A percentile compares a stretch with the other conserved stretches of the same genome.
These are phyloP conservation scores for Fusarium siculi DNA, from an alignment of 2,329 filamentous ascomycete genomes.

Conservation along the genomic window DNA sequence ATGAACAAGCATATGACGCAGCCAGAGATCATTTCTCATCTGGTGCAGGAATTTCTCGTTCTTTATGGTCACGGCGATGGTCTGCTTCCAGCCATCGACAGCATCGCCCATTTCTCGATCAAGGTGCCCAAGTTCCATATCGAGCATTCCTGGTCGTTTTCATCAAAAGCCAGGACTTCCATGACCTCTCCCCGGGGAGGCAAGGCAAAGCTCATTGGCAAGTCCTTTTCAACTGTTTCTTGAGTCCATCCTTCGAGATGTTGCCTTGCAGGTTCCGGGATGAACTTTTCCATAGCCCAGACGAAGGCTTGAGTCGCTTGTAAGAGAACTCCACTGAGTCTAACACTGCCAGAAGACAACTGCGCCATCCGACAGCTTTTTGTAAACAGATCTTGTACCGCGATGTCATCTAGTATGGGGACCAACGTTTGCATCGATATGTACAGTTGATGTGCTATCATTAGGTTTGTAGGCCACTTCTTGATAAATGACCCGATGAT, in stretches of 20 bases:
- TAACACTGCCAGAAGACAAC: neutral
- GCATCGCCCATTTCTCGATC: neutral
- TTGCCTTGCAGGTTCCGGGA: neutral
- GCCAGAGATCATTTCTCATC: no score
- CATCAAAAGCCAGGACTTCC: neutral
- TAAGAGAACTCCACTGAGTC: neutral
- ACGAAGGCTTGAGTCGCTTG: neutral
- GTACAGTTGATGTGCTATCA: neutral
- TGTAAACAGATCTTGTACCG: neutral
- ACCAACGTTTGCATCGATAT: neutral
- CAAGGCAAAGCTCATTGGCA: neutral
- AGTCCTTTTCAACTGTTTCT: neutral
- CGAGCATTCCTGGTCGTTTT: neutral
- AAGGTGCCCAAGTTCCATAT: neutral
- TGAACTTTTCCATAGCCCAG: neutral
- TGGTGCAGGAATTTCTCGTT: neutral
- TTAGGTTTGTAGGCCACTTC: neutral
- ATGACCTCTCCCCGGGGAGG: neutral
- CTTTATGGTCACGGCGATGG: neutral
- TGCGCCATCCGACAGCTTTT: neutral
- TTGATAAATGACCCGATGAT: neutral
- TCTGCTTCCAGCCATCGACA: neutral
- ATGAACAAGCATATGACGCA: no score
- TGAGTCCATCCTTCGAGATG: neutral
- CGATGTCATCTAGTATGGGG: neutral